Percentiles rank a stretch among this genome's conserved stretches.
Evolutionary conservation across 192 early-diverging fungal genomes (phyloP).

Genomic region (Backusella sp.): DNA sequence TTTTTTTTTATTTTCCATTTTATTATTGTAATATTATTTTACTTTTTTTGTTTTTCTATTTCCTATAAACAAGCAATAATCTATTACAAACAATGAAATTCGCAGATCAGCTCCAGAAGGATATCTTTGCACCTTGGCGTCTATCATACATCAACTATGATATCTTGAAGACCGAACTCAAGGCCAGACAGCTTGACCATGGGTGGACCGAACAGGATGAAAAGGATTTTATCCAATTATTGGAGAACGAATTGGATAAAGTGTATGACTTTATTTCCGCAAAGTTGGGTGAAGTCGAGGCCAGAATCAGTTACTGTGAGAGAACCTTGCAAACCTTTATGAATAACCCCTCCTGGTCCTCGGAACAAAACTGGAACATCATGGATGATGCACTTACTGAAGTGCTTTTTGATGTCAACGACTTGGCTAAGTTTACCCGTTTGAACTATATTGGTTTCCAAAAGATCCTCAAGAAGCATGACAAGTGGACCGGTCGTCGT

Average conservation of each 20-base stretch:
- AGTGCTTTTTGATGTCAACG: conserved; percentile 75
- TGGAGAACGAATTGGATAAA: conserved; percentile 91
- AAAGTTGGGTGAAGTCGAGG: conserved; percentile 76
- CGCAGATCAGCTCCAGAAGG: conserved; percentile 72
- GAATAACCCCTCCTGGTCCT: conserved; percentile 52
- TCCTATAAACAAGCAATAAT: not conserved
- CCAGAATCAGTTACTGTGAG: conserved; percentile 69
- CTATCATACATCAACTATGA: conserved; percentile 85
- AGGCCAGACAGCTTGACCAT: conserved; percentile 58
- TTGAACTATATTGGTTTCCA: conserved; percentile 83
- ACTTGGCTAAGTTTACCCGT: conserved; percentile 76
- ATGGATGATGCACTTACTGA: conserved; percentile 65
- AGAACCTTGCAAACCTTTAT: conserved; percentile 47
- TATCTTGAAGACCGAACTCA: conserved; percentile 81
- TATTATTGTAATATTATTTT: too few species aligned
- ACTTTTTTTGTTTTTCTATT: not conserved
- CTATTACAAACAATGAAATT: conserved; percentile 73
- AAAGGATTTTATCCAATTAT: conserved; percentile 69
- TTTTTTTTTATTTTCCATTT: not conserved
- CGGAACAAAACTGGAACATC: conserved; percentile 46
- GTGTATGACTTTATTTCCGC: conserved; percentile 69
- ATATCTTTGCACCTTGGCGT: conserved; percentile 74
- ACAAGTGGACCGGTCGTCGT: conserved; percentile 79
- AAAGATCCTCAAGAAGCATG: conserved; percentile 98
- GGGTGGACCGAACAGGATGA: conserved; percentile 71